These are phyloP conservation scores for Populus trichocarpa DNA, from an alignment of 441 rosid genomes.

Conservation along the genomic window DNA sequence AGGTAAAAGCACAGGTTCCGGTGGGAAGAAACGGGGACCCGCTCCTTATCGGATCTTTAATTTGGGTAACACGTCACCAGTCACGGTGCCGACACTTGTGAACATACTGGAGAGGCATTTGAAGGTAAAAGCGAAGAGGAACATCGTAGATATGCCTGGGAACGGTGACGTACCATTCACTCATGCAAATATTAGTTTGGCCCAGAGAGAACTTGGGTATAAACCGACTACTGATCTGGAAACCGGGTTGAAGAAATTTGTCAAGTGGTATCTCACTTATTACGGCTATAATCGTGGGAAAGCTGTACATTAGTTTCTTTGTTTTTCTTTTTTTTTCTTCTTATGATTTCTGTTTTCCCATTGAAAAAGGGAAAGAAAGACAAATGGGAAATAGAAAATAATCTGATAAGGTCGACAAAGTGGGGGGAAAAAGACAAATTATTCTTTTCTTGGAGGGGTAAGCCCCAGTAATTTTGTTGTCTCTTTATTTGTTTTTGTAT, in stretches of 20 bases:
- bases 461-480: slow-evolving; percentile 14
- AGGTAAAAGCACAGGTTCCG: slow-evolving; percentile 81
- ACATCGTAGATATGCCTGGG: slow-evolving; percentile 77
- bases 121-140: slow-evolving; percentile 66
- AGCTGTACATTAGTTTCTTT: slow-evolving; percentile 46
- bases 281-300: slow-evolving; percentile 71
- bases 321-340: not conserved
- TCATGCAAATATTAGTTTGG: slow-evolving; percentile 76
- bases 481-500: not conserved
- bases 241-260: slow-evolving; percentile 87
- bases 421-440: not conserved
- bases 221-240: slow-evolving; percentile 90
- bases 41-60: slow-evolving; percentile 84
- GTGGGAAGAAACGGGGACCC: slow-evolving; percentile 71
- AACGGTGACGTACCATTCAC: slow-evolving; percentile 98
- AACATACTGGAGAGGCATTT: slow-evolving; percentile 70
- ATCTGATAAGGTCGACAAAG: not conserved
- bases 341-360: not conserved
- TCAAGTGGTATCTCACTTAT: slow-evolving; percentile 86
- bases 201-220: slow-evolving; percentile 67
- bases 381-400: not conserved
- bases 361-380: too few relatives aligned
- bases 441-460: slow-evolving; percentile 28
- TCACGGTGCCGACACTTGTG: slow-evolving; percentile 69
- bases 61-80: slow-evolving; percentile 87